phyloP scores from a whole-genome alignment of 495 filamentous ascomycete genomes.

The Pyrenula aspistea region DNA sequence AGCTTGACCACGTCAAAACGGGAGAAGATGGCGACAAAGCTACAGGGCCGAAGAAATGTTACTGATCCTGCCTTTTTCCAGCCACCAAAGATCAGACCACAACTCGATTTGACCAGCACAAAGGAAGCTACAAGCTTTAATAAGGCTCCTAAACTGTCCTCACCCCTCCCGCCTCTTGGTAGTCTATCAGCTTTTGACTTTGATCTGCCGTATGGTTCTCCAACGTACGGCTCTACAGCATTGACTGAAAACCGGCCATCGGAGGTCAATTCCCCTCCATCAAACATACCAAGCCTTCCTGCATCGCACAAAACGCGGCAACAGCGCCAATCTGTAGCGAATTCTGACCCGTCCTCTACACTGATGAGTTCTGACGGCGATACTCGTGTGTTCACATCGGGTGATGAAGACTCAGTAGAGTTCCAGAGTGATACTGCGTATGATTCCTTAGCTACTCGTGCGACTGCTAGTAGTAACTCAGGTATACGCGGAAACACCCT shows the following conservation, averaged over 20 bases:
- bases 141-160: slow-evolving; percentile 21
- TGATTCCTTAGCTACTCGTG: slow-evolving; percentile 78
- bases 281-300: slow-evolving; percentile 15
- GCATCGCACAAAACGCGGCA: slow-evolving; percentile 18
- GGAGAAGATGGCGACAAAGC: not conserved
- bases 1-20: not conserved
- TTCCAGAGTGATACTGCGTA: slow-evolving; percentile 82
- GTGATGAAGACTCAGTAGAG: slow-evolving; percentile 79
- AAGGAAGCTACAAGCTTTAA: not conserved
- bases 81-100: not conserved
- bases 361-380: slow-evolving; percentile 75
- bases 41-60: not conserved
- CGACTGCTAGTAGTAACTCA: slow-evolving; percentile 46
- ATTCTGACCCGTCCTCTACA: slow-evolving; percentile 69
- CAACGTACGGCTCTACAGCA: not conserved
- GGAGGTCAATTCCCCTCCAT: not conserved
- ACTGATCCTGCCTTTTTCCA: not conserved
- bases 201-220: slow-evolving; percentile 14
- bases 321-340: slow-evolving; percentile 28
- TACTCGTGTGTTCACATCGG: slow-evolving; percentile 57
- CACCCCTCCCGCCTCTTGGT: slow-evolving; percentile 42
- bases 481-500: slow-evolving; percentile 47
- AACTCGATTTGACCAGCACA: not conserved
- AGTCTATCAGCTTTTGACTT: slow-evolving; percentile 46
- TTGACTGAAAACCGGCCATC: slow-evolving; percentile 13